phyloP scores from a whole-genome alignment of 2,329 filamentous ascomycete genomes.

The Cladosporium sp. region DNA sequence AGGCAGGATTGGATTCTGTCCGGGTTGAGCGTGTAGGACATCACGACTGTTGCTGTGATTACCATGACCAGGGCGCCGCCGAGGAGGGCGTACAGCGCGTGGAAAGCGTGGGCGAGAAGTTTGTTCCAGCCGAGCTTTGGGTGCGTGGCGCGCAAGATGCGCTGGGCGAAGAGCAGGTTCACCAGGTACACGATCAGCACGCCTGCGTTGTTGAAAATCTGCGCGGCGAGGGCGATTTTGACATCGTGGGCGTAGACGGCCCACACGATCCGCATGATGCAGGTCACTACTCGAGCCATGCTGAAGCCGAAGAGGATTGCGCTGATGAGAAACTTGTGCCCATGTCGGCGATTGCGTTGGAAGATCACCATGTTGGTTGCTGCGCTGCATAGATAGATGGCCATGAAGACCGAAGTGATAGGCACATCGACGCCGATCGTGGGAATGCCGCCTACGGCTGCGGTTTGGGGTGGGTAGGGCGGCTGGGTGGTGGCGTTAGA shows the following conservation, averaged over 20 bases:
- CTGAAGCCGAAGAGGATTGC: slow-evolving; percentile 39
- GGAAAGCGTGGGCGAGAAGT: slow-evolving; percentile 11
- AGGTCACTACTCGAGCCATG: slow-evolving; percentile 38
- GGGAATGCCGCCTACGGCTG: slow-evolving; percentile 34
- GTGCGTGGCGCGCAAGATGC: slow-evolving; percentile 24
- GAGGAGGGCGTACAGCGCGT: slow-evolving; percentile 14
- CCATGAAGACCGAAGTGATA: slow-evolving; percentile 35
- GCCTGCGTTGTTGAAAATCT: slow-evolving; percentile 28
- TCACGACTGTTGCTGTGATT: slow-evolving; percentile 24
- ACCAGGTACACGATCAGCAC: slow-evolving; percentile 28
- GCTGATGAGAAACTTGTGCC: slow-evolving; percentile 39
- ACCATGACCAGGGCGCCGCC: slow-evolving; percentile 23
- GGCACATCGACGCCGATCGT: slow-evolving; percentile 35
- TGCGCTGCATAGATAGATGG: slow-evolving; percentile 36
- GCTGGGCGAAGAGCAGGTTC: slow-evolving; percentile 24
- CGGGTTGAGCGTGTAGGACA: slow-evolving; percentile 24
- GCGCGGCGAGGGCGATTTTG: slow-evolving; percentile 25
- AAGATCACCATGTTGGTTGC: slow-evolving; percentile 38
- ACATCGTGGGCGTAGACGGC: slow-evolving; percentile 25
- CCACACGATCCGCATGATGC: slow-evolving; percentile 30
- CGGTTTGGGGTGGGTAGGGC: slow-evolving; percentile 23
- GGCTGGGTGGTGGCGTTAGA: slow-evolving; percentile 15
- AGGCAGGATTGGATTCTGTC: slow-evolving; percentile 13
- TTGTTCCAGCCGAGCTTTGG: slow-evolving; percentile 26
- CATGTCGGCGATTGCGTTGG: slow-evolving; percentile 31